These are phyloP conservation scores for Monosporozyma unispora DNA, from an alignment of 805 yeast species.

Conservation along the genomic window DNA sequence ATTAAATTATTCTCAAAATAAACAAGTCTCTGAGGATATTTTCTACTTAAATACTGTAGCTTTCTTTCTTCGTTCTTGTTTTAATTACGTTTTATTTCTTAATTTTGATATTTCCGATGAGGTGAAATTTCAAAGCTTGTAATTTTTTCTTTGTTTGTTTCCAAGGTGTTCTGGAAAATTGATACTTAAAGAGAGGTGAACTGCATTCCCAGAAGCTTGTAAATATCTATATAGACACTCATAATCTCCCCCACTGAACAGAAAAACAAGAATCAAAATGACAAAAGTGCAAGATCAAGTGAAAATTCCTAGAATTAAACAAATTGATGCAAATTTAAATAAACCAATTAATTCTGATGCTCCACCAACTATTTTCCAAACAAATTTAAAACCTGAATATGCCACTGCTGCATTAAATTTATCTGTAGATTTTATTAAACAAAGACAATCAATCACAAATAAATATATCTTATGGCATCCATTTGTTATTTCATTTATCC, in stretches of 20 bases:
- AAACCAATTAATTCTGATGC: slow-evolving; percentile 46
- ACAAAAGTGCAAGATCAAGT: background rate
- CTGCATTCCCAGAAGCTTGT: no score
- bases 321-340: slow-evolving; percentile 43
- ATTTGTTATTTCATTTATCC: slow-evolving; percentile 26
- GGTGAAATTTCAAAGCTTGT: background rate
- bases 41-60: no score
- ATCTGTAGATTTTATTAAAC: slow-evolving; percentile 50
- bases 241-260: no score
- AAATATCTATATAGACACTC: no score
- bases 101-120: background rate
- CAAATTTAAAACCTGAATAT: slow-evolving; percentile 45
- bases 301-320: slow-evolving; percentile 22
- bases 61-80: background rate
- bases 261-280: no score
- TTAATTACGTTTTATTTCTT: no score
- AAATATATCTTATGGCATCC: slow-evolving; percentile 40
- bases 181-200: no score
- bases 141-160: background rate
- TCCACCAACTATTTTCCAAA: slow-evolving; percentile 44
- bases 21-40: no score
- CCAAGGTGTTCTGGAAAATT: no score
- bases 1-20: no score
- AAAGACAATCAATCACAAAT: slow-evolving; percentile 39
- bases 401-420: slow-evolving; percentile 53